A percentile compares a stretch with the other conserved stretches of the same genome.
Evolutionary conservation across 2,329 filamentous ascomycete genomes (phyloP).

Genomic region (Microdochium bolleyi): DNA sequence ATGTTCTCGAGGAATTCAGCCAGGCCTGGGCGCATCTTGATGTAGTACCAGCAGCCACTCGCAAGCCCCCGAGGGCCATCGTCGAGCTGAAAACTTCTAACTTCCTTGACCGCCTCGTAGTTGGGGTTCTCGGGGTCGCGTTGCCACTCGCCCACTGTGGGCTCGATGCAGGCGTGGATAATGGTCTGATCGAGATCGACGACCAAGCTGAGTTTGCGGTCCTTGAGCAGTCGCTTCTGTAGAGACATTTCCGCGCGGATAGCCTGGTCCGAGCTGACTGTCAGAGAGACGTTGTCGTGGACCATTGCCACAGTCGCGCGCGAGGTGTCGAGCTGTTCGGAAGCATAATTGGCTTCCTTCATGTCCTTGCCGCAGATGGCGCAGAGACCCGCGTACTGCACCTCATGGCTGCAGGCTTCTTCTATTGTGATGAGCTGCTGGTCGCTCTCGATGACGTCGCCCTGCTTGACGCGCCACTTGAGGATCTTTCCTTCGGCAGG

Average conservation of each 20-base stretch:
- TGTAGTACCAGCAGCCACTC: constrained; percentile 88
- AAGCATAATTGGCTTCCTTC: constrained; percentile 83
- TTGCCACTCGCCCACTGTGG: constrained; percentile 94
- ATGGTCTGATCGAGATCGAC: constrained; percentile 98
- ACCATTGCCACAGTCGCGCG: constrained; percentile 92
- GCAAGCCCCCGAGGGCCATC: constrained; percentile 65
- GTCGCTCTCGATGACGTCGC: constrained; percentile 53
- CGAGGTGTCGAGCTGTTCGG: constrained; percentile 67
- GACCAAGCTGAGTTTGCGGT: constrained; percentile 82
- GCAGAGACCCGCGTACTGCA: constrained; percentile 88
- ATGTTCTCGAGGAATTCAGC: constrained; percentile 72
- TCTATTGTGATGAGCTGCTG: constrained; percentile 65
- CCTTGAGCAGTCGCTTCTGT: constrained; percentile 71
- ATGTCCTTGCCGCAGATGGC: constrained; percentile 92
- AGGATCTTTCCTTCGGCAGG: constrained; percentile 73
- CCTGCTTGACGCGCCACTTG: constrained; percentile 67
- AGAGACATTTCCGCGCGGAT: constrained; percentile 76
- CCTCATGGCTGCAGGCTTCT: constrained; percentile 83
- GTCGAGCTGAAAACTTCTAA: constrained; percentile 84
- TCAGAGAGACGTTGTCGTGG: constrained; percentile 82
- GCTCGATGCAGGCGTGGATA: constrained; percentile 95
- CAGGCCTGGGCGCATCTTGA: constrained; percentile 89
- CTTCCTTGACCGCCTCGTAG: constrained; percentile 81
- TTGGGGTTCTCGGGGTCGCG: constrained; percentile 83
- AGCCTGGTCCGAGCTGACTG: constrained; percentile 77